Percentiles rank a stretch among this genome's conserved stretches.
These are phyloP conservation scores for Santalum album DNA, from an alignment of 164 flowering plant species.

Conservation along the genomic window DNA sequence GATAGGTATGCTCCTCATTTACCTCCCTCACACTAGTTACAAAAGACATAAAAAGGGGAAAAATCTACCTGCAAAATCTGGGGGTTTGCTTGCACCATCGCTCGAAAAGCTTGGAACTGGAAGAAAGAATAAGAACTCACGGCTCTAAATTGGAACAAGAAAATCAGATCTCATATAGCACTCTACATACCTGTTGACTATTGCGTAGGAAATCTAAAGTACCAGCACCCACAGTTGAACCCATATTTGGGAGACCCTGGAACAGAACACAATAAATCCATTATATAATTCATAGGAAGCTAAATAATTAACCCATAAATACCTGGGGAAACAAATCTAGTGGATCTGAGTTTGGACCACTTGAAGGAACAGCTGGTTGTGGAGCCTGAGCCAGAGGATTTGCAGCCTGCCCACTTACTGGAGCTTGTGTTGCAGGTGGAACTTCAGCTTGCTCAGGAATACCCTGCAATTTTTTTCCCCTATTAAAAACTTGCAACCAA, in stretches of 20 bases:
- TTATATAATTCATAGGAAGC: no score
- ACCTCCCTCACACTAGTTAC: no score
- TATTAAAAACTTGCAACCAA: no score
- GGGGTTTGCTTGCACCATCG: conserved; percentile 72
- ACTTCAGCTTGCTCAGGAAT: neutral
- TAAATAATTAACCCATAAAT: neutral
- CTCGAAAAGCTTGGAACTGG: conserved; percentile 62
- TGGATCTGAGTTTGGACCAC: neutral
- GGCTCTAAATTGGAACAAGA: neutral
- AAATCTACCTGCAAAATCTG: conserved; percentile 51
- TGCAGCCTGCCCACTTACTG: neutral
- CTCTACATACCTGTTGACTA: neutral
- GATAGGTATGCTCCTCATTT: no score
- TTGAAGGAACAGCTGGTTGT: neutral
- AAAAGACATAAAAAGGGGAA: conserved; percentile 1
- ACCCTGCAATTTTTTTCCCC: neutral
- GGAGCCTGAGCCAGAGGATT: neutral
- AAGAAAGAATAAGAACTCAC: conserved; percentile 2
- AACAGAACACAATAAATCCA: no score
- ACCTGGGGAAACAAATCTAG: neutral
- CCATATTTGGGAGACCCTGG: neutral
- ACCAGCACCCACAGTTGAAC: neutral
- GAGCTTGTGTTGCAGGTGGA: neutral
- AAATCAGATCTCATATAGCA: neutral
- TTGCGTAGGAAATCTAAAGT: neutral